These are phyloP conservation scores for Trametes polyzona DNA, from an alignment of 1,284 basidiomycete genomes.

Conservation along the genomic window DNA sequence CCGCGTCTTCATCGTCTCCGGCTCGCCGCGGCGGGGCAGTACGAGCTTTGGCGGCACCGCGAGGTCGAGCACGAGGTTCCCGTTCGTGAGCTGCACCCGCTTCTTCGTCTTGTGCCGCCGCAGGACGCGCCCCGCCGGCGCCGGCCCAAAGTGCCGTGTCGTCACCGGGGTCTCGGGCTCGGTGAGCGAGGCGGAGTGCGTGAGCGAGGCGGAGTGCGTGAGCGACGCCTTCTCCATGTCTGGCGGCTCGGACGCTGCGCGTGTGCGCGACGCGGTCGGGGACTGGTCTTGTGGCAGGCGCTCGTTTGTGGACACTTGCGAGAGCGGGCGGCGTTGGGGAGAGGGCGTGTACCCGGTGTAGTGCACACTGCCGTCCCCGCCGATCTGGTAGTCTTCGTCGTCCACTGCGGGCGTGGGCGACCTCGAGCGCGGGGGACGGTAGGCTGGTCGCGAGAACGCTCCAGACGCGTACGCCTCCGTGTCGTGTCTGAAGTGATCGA, in stretches of 20 bases:
- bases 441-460: constrained; percentile 51
- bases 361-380: constrained; percentile 56
- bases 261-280: constrained; percentile 16
- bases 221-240: constrained; percentile 31
- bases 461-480: constrained; percentile 70
- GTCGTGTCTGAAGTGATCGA: constrained; percentile 49
- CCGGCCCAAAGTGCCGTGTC: constrained; percentile 87
- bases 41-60: constrained; percentile 86
- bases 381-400: constrained; percentile 67
- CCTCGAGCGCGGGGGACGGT: constrained; percentile 59
- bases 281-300: constrained; percentile 12
- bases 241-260: constrained; percentile 22
- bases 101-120: constrained; percentile 78
- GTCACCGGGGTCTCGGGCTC: constrained; percentile 49
- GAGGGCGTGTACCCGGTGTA: constrained; percentile 47
- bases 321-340: constrained; percentile 18
- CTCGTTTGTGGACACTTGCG: constrained; percentile 25
- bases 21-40: constrained; percentile 78
- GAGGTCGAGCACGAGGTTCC: constrained; percentile 86
- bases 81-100: constrained; percentile 75
- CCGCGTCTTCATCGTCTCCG: constrained; percentile 85
- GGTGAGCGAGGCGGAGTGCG: constrained; percentile 20
- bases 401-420: constrained; percentile 75
- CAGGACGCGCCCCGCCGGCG: constrained; percentile 76
- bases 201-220: constrained; percentile 26